Evolutionary conservation across 1,284 basidiomycete species (phyloP).

Genomic region (Ustilago sp.): DNA sequence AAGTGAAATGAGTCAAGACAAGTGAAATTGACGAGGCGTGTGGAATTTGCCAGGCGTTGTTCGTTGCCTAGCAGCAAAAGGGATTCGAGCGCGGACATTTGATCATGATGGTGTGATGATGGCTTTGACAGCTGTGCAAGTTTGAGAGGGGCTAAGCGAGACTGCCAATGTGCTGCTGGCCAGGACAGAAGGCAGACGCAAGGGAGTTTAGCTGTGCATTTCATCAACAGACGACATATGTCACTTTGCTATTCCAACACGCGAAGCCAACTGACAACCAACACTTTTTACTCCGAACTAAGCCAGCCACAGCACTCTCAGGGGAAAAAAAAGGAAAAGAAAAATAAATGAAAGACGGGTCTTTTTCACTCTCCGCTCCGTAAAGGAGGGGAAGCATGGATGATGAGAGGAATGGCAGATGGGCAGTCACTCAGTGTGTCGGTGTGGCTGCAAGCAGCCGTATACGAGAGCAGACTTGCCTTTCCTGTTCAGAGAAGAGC

Average conservation of each 20-base stretch:
- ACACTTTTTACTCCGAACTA: too few relatives aligned
- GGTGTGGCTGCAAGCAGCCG: too few relatives aligned
- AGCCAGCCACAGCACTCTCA: too few relatives aligned
- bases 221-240: background rate
- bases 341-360: background rate
- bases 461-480: background rate
- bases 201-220: slow-evolving; percentile 9
- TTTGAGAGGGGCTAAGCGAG: background rate
- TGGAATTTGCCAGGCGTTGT: slow-evolving; percentile 17
- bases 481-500: background rate
- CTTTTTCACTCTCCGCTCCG: slow-evolving; percentile 11
- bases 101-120: background rate
- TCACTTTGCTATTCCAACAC: too few relatives aligned
- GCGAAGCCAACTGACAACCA: too few relatives aligned
- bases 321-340: too few relatives aligned
- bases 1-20: background rate
- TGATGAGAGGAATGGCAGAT: background rate
- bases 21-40: slow-evolving; percentile 11
- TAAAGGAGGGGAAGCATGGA: slow-evolving; percentile 4
- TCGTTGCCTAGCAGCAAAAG: background rate
- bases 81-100: background rate
- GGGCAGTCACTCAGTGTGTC: too few relatives aligned
- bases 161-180: background rate
- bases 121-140: slow-evolving; percentile 6
- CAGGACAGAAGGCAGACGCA: background rate